Base-by-base conservation (phyloP, 176 grass and related monocot species). In the Zoysia pacifica region DNA sequence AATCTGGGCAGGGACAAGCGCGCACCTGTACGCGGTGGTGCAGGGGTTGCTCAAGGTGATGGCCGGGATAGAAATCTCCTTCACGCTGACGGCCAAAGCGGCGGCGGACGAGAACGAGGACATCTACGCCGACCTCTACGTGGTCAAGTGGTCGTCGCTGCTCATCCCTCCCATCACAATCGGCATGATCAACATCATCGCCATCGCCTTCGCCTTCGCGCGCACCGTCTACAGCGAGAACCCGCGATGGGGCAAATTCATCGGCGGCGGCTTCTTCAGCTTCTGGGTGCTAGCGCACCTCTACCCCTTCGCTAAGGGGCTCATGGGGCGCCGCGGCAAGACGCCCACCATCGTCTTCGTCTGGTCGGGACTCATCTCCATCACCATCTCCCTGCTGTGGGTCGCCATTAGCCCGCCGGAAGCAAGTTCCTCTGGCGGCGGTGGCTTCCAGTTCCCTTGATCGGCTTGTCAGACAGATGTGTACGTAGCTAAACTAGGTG, bases 281-380 rank as follows among this genome's bases (percentile, higher is more conserved):
- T 97, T 93, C 79, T 97, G 90, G 93, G 90, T 97, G 73, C 77
- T 97, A 7, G 90, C 88, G 7, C 93, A 97, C 82, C 88, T 97
- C 64, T 87, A 91, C 73, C 93, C 93, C 0, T 97, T 97, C 71
- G 93, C 93, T 51, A 97, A 97, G 73, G 93, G 93, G 10, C 83
- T 97, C 5, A 97, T 93, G 93, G 93, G 93, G 0, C 89, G 90
- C 38, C 77, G 93, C 16, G 93, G 88, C 39, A 97, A 93, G 83
- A 97, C 93, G 10, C 93, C 93, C 18, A 97, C 93, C 61, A 97
- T 97, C 43, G 93, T 97, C 28, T 97, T 93, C 55, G 93, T 97
- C 7, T 93, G 90, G 90, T 97, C 93, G 0, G 90, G 93, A 0
- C 90, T 97, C 19, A 84, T 97, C 59, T 86, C 93, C 49, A 93